A percentile compares a stretch with the other conserved stretches of the same genome.
phyloP scores from a whole-genome alignment of 202 grass and related monocot genomes.

The Dendrocalamus latiflorus region DNA sequence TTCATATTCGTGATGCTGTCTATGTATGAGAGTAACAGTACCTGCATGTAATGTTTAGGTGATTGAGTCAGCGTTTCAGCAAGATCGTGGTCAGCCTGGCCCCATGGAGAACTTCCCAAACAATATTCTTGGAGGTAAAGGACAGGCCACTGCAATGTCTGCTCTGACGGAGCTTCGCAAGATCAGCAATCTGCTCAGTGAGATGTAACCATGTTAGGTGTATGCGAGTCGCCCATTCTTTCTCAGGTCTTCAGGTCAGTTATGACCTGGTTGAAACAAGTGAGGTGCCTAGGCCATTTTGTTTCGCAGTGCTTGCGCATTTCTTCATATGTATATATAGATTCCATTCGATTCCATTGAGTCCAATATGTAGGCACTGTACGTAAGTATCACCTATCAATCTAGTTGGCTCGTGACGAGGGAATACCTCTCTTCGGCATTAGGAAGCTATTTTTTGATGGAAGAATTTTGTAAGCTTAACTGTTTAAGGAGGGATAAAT shows the following conservation, averaged over 20 bases:
- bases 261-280: conserved; percentile 1
- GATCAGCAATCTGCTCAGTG: conserved; percentile 81
- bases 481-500: conserved; percentile 21
- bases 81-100: conserved; percentile 54
- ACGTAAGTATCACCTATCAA: conserved; percentile 19
- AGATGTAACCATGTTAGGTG: conserved; percentile 48
- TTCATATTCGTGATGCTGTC: not conserved
- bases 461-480: conserved; percentile 38
- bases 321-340: conserved; percentile 38
- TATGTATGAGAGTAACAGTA: not conserved
- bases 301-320: not conserved
- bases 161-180: conserved; percentile 93
- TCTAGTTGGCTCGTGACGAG: conserved; percentile 27
- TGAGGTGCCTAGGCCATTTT: conserved; percentile 7
- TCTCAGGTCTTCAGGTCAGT: conserved; percentile 6
- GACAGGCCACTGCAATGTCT: conserved; percentile 62
- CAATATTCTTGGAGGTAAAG: conserved; percentile 75
- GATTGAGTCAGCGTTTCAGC: conserved; percentile 91
- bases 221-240: not conserved
- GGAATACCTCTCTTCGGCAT: conserved; percentile 12
- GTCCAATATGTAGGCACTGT: conserved; percentile 8
- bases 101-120: conserved; percentile 60
- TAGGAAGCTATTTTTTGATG: conserved; percentile 33
- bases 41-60: conserved; percentile 48
- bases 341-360: conserved; percentile 42